Conservation (phyloP, 306 rosid genomes). For the Gynostemma pentaphyllum region DNA sequence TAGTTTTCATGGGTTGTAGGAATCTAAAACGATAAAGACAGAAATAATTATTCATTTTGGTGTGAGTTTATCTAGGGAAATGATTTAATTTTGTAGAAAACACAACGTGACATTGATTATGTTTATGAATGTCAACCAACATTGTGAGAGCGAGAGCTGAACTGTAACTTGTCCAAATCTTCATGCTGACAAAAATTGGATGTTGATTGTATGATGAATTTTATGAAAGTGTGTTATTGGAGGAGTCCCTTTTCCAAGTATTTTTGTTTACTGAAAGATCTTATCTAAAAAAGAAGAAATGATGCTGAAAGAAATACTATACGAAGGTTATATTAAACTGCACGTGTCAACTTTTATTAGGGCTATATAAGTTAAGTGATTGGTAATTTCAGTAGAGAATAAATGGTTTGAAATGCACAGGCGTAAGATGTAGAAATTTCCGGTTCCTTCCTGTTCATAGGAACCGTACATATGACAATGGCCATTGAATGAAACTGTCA, state of each 20-base stretch:
- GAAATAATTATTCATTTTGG: background rate
- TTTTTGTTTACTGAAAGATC: background rate
- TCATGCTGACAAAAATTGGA: background rate
- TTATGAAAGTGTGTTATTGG: background rate
- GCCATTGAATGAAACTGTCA: background rate
- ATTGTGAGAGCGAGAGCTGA: background rate
- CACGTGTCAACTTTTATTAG: too few relatives aligned
- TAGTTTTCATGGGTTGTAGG: background rate
- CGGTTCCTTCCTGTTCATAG: background rate
- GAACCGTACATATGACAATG: background rate
- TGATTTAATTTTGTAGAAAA: background rate
- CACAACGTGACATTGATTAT: background rate
- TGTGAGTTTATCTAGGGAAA: background rate
- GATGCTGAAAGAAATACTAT: background rate
- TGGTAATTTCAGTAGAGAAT: background rate
- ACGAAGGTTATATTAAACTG: too few relatives aligned
- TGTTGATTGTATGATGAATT: background rate
- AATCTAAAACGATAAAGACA: background rate
- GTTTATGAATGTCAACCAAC: background rate
- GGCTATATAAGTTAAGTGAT: too few relatives aligned
- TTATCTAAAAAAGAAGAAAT: too few relatives aligned
- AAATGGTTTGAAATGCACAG: background rate
- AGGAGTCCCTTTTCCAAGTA: background rate
- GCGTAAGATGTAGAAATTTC: background rate
- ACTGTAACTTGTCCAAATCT: too few relatives aligned